phyloP scores from a whole-genome alignment of 2,329 filamentous ascomycete species.

The Penicillium sp. region DNA sequence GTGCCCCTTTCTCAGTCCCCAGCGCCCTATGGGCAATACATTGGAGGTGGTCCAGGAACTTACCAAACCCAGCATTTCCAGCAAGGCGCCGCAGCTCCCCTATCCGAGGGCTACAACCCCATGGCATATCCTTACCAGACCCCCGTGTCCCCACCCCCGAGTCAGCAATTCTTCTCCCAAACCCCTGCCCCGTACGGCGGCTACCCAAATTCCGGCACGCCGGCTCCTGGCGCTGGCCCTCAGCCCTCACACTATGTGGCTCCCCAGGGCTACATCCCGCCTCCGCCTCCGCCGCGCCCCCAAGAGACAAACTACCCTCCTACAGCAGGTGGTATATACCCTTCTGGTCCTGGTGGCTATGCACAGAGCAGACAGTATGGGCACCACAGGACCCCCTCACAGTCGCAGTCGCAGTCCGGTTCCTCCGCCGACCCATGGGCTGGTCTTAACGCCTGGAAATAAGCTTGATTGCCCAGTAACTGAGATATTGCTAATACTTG shows the following conservation, averaged over 20 bases:
- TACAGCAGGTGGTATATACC: constrained; percentile 46
- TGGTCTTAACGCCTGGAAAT: constrained; percentile 62
- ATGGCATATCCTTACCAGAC: constrained; percentile 42
- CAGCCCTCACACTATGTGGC: constrained; percentile 40
- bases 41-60: constrained; percentile 17
- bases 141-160: constrained; percentile 37
- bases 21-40: constrained; percentile 32
- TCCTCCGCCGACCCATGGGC: constrained; percentile 56
- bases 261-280: constrained; percentile 58
- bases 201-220: constrained; percentile 30
- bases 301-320: constrained; percentile 41
- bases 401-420: constrained; percentile 27
- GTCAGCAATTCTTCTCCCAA: constrained; percentile 33
- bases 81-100: constrained; percentile 36
- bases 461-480: constrained; percentile 3
- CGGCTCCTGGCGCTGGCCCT: constrained; percentile 20
- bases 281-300: constrained; percentile 58
- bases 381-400: constrained; percentile 33
- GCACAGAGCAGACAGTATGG: constrained; percentile 41
- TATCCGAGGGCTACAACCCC: constrained; percentile 43
- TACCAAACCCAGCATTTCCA: constrained; percentile 32
- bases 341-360: constrained; percentile 49
- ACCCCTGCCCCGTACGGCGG: constrained; percentile 29
- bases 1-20: constrained; percentile 30
- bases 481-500: neutral